Evolutionary conservation across 129 eudicot species (phyloP), one percentile per base, ranked within the genome.

Genomic region (Calendula officinalis): DNA sequence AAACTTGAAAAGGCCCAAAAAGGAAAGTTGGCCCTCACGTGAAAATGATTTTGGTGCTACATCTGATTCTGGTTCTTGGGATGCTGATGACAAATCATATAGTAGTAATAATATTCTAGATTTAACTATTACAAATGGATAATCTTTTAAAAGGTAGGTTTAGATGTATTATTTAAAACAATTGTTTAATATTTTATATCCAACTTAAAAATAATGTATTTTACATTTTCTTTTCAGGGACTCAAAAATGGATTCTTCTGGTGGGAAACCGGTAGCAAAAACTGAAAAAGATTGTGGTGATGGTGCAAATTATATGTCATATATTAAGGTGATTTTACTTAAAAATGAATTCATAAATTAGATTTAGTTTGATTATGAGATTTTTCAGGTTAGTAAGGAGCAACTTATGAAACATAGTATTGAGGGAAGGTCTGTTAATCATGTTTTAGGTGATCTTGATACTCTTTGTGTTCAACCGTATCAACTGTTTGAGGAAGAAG

Each of bases 231-330:
- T 16, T 81, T 45, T 59, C 66, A 71, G 70, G 63, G 60, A 69
- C 27, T 74, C 76, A 77, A 79, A 81, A 59, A 78, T 67, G 50
- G 85, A 58, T 35, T 73, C 78, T 12, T 69, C 85, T 5, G 81
- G 77, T 46, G 83, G 76, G 9, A 91, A 77, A 77, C 69, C 51
- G 38, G 75, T 34, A 14, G 63, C 83, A 59, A 79, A 70, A 75
- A 61, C 55, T 27, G 56, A 54, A 54, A 85, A 79, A 50, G 90
- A 83, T 60, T 66, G 77, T 33, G 80, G 75, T 52, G 96, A 88
- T 81, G 99, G 96, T 73, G 83, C 99, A 71, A 88, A 81, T 70
- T 92, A 92, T 58, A 92, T 92, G 99, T 92, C 99, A 10, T 92
- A 88, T 67, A 85, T 89, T 75, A 89, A 89, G 97, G 96, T 71